Evolutionary conservation across 179 eudicot genomes (phyloP).

Genomic region (Silene coronaria): DNA sequence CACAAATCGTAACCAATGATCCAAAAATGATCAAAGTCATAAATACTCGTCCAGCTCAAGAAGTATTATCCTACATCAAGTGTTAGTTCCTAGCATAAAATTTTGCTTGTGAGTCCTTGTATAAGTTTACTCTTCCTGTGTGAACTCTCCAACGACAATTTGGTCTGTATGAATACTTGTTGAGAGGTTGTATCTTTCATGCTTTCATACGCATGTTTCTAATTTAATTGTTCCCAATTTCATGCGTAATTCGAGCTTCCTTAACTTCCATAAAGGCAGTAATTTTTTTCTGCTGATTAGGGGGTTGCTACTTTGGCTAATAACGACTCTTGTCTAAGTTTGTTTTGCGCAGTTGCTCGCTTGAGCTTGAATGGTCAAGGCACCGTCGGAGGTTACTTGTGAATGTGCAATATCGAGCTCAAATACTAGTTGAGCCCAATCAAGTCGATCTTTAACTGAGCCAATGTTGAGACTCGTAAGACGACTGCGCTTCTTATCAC

Average conservation of each 20-base stretch:
- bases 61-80: not conserved
- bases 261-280: not conserved
- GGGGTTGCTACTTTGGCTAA: not conserved
- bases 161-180: not conserved
- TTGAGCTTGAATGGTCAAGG: not conserved
- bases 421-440: not conserved
- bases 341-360: not conserved
- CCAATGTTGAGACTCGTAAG: not conserved
- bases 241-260: not conserved
- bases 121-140: not conserved
- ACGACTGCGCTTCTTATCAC: not conserved
- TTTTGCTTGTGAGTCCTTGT: constrained; percentile 1
- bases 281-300: not conserved
- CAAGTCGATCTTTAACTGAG: not conserved
- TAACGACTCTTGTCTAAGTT: not conserved
- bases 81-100: constrained; percentile 6
- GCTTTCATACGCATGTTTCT: not conserved
- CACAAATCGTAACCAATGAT: not conserved
- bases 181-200: not conserved
- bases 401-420: not conserved
- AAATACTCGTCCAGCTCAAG: not conserved
- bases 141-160: not conserved
- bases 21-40: not conserved
- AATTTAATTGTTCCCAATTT: not conserved
- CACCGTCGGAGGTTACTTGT: not conserved